Evolutionary conservation across 1,139 yeast genomes (phyloP).

Genomic region (Yamadazyma conglobata): DNA sequence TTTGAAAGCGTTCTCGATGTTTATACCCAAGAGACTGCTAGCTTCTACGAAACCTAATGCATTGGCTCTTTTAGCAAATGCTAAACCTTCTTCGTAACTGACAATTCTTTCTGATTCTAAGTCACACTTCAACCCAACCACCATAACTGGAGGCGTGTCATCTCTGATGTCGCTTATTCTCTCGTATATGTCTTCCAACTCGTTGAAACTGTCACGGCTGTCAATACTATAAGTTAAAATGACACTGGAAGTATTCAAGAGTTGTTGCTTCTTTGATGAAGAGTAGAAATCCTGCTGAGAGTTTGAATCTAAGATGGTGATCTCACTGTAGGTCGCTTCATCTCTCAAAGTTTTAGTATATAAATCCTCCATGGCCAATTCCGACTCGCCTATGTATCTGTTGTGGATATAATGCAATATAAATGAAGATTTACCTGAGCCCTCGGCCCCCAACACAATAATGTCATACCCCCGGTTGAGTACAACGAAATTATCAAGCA

Average conservation of each 20-base stretch:
- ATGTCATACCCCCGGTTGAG: slow-evolving; percentile 25
- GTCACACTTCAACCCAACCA: slow-evolving; percentile 36
- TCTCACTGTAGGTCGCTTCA: slow-evolving; percentile 19
- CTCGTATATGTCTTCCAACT: slow-evolving; percentile 26
- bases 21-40: slow-evolving; percentile 21
- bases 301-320: slow-evolving; percentile 28
- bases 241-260: slow-evolving; percentile 28
- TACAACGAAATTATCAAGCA: slow-evolving; percentile 19
- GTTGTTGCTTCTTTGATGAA: slow-evolving; percentile 24
- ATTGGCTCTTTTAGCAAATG: slow-evolving; percentile 23
- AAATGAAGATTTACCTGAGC: slow-evolving; percentile 30
- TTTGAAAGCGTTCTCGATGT: slow-evolving; percentile 27
- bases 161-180: slow-evolving; percentile 18
- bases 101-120: slow-evolving; percentile 24
- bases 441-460: slow-evolving; percentile 30
- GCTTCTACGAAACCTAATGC: slow-evolving; percentile 32
- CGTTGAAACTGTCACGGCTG: slow-evolving; percentile 25
- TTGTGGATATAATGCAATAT: slow-evolving; percentile 24
- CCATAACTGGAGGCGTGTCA: slow-evolving; percentile 25
- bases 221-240: slow-evolving; percentile 32
- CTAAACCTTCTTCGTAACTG: slow-evolving; percentile 25
- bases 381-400: slow-evolving; percentile 19
- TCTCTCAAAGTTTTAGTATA: slow-evolving; percentile 25
- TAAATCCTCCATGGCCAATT: slow-evolving; percentile 26
- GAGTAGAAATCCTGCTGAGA: slow-evolving; percentile 25